Evolutionary conservation across 2,329 filamentous ascomycete species (phyloP), one percentile per base, ranked within the genome.

Genomic region (Pseudogymnoascus sp.): DNA sequence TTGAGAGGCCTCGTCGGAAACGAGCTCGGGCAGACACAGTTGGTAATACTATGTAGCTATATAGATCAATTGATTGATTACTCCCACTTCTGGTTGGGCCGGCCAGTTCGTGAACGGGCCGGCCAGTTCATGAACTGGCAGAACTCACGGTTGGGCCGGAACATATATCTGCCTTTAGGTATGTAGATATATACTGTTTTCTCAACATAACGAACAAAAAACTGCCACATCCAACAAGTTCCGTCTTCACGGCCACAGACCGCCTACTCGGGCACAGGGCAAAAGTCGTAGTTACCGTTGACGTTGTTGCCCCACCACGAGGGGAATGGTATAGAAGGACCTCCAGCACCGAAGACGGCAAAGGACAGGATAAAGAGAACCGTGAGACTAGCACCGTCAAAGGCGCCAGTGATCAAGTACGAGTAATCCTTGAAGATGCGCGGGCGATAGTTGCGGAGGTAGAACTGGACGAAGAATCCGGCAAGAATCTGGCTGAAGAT

Each of bases 401-500:
- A 69, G 2, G 76, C 77, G 1, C 75, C 78, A 0, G 73, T 73
- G 4, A 78, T 70, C 3, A 79, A 68, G 64, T 79, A 79, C 60
- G 77, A 77, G 65, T 77, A 79, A 62, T 77, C 73, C 45, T 77
- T 74, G 67, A 77, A 79, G 41, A 76, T 70, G 7, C 70, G 57
- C 0, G 78, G 75, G 6, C 71, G 68, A 28, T 73, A 72, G 45
- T 73, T 72, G 16, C 78, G 71, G 16, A 79, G 73, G 61, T 74
- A 79, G 57, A 74, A 73, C 64, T 79, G 78, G 2, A 76, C 71
- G 23, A 76, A 65, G 66, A 81, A 77, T 21, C 80, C 81, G 21
- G 80, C 65, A 1, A 78, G 70, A 61, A 79, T 6, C 69, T 78
- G 77, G 69, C 78, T 82, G 64, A 81, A 71, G 60, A 85, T 71